phyloP scores from a whole-genome alignment of 1,139 yeast species.

The Nadsonia commutata region DNA sequence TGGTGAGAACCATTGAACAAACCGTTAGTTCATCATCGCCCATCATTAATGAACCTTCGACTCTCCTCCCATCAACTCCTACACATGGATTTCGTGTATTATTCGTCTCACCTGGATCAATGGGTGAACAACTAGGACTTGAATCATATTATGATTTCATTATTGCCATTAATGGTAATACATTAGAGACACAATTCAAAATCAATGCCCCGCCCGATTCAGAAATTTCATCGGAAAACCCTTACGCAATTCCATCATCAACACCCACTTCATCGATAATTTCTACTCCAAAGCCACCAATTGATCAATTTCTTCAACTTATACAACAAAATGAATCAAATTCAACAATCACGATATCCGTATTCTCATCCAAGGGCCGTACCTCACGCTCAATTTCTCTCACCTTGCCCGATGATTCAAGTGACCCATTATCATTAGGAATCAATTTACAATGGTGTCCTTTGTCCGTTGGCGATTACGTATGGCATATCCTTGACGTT shows the following conservation, averaged over 20 bases:
- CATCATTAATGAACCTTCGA: constrained; percentile 4
- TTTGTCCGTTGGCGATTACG: constrained; percentile 58
- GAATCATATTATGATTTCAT: constrained; percentile 84
- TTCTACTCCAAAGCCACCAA: constrained; percentile 10
- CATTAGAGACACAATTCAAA: constrained; percentile 18
- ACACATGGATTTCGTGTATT: constrained; percentile 43
- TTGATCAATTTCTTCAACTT: constrained; percentile 17
- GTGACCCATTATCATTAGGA: constrained; percentile 36
- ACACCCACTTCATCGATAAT: not conserved
- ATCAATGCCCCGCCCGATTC: not conserved
- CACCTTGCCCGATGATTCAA: constrained; percentile 9
- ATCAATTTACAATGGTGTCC: constrained; percentile 66
- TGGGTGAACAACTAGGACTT: constrained; percentile 35
- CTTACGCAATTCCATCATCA: constrained; percentile 1
- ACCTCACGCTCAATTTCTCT: constrained; percentile 7
- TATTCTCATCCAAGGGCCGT: constrained; percentile 91
- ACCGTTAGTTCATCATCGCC: constrained; percentile 13
- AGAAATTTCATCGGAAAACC: constrained; percentile 2
- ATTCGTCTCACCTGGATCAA: constrained; percentile 30
- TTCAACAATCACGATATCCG: constrained; percentile 37
- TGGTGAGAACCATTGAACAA: constrained; percentile 62
- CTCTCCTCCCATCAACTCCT: constrained; percentile 17
- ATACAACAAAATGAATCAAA: constrained; percentile 18
- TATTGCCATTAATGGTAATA: constrained; percentile 62
- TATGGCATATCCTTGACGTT: constrained; percentile 74